phyloP scores from a whole-genome alignment of 2,329 filamentous ascomycete genomes.

The Albophoma yamanashiensis region DNA sequence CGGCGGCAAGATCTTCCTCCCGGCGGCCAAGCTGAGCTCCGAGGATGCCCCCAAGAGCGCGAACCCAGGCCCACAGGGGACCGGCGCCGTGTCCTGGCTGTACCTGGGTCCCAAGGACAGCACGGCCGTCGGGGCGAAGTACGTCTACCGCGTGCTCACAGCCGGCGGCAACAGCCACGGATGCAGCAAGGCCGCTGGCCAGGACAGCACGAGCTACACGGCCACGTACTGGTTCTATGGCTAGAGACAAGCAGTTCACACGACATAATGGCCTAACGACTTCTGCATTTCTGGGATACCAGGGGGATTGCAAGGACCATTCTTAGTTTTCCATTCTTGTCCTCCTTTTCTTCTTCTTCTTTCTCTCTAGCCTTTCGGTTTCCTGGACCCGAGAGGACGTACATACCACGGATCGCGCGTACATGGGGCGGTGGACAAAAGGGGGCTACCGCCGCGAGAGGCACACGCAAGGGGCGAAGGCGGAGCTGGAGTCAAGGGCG shows the following conservation, averaged over 20 bases:
- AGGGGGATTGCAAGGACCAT: not conserved
- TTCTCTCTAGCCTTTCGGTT: not conserved
- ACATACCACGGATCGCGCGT: not conserved
- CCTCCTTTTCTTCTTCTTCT: not conserved
- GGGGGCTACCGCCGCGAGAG: not conserved
- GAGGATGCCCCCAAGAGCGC: constrained; percentile 41
- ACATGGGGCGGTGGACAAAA: not conserved
- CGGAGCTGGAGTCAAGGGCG: not conserved
- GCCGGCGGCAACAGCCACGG: constrained; percentile 36
- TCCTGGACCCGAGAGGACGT: not conserved
- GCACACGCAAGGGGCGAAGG: not conserved
- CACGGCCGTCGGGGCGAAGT: constrained; percentile 21
- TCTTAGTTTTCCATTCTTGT: not conserved
- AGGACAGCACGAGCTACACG: constrained; percentile 43
- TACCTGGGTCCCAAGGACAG: constrained; percentile 30
- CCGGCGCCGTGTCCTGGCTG: constrained; percentile 46
- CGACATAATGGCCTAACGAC: not conserved
- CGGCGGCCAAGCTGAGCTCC: constrained; percentile 36
- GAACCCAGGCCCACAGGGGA: constrained; percentile 32
- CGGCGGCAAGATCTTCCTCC: constrained; percentile 23
- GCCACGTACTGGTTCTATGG: constrained; percentile 50
- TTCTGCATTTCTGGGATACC: not conserved
- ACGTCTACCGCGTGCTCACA: constrained; percentile 45
- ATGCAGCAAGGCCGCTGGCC: constrained; percentile 28
- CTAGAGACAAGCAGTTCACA: constrained; percentile 6